Evolutionary conservation across 202 grass and related monocot species (phyloP).

Genomic region (Dendrocalamus latiflorus): DNA sequence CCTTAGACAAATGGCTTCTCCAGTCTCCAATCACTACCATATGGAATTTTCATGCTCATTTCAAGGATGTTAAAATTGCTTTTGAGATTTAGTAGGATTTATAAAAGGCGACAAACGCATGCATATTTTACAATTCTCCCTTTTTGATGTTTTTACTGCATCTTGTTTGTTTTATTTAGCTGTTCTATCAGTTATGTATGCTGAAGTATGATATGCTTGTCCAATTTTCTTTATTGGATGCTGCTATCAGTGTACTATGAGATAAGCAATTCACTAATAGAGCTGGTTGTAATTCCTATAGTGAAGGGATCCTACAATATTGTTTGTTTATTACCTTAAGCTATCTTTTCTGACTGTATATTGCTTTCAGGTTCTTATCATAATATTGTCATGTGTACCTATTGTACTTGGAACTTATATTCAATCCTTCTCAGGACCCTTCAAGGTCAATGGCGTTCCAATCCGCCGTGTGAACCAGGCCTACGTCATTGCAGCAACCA

Average conservation of each 20-base stretch:
- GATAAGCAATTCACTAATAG: neutral
- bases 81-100: neutral
- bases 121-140: neutral
- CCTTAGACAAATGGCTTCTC: neutral
- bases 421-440: conserved; percentile 43
- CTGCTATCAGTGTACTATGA: neutral
- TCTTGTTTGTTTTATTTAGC: neutral
- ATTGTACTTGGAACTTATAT: neutral
- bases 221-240: neutral
- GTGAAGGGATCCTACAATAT: neutral
- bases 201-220: neutral
- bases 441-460: conserved; percentile 82
- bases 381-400: neutral
- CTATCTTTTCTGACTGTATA: neutral
- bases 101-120: neutral
- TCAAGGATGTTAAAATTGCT: neutral
- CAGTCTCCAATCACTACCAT: neutral
- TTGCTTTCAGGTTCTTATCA: neutral
- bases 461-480: conserved; percentile 62
- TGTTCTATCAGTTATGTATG: neutral
- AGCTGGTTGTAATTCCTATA: neutral
- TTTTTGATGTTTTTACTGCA: neutral
- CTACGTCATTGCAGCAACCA: conserved; percentile 65
- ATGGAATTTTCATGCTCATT: neutral
- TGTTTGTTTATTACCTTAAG: neutral